Evolutionary conservation across 257 asterid species (phyloP).

Genomic region (Primulina tabacum): DNA sequence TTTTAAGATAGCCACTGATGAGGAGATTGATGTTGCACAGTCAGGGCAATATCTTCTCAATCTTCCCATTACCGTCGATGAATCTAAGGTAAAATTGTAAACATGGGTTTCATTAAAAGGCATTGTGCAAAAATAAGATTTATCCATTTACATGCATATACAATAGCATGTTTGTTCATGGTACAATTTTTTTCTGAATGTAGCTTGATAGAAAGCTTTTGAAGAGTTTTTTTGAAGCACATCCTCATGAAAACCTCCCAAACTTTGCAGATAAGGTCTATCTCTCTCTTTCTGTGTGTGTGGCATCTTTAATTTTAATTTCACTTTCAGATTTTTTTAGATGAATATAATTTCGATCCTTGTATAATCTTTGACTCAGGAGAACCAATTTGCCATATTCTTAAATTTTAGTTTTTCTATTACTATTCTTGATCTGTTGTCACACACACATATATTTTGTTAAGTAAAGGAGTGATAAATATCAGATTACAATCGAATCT

Average conservation of each 20-base stretch:
- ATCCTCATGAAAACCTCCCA: slow-evolving; percentile 80
- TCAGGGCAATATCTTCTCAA: slow-evolving; percentile 93
- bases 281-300: slow-evolving; percentile 5
- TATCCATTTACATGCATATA: neutral
- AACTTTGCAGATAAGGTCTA: slow-evolving; percentile 87
- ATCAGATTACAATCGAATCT: too few species aligned
- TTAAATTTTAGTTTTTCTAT: too few species aligned
- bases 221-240: slow-evolving; percentile 67
- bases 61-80: slow-evolving; percentile 93
- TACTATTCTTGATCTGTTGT: neutral
- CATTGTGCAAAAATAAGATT: slow-evolving; percentile 4
- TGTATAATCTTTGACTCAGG: neutral
- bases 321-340: too few species aligned
- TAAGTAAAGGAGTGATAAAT: neutral
- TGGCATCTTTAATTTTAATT: neutral
- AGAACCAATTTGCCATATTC: neutral
- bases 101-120: slow-evolving; percentile 10
- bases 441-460: neutral
- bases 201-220: slow-evolving; percentile 84
- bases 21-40: slow-evolving; percentile 84
- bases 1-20: slow-evolving; percentile 81
- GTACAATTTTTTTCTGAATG: slow-evolving; percentile 33
- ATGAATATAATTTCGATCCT: neutral
- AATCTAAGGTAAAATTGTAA: slow-evolving; percentile 61
- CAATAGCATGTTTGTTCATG: slow-evolving; percentile 15